Evolutionary conservation across 1,284 basidiomycete genomes (phyloP), one percentile per base, ranked within the genome.

Genomic region (Boletus hoseneyae): DNA sequence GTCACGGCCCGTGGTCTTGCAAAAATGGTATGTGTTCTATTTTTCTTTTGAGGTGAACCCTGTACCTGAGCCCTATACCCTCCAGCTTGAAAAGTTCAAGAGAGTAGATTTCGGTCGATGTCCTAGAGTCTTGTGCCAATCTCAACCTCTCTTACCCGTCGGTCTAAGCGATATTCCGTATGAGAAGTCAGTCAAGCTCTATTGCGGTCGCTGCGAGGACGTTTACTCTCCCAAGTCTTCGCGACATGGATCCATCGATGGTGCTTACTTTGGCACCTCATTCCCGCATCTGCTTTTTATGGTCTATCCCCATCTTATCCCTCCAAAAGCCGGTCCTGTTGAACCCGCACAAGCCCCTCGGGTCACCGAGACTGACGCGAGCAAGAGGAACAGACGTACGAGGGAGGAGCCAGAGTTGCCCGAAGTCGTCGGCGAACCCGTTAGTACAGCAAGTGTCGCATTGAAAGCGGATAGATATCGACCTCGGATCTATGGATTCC

Each of bases 281-380:
- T 97, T 97, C 73, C 93, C 93, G 0, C 94, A 97, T 68, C 86
- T 97, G 59, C 76, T 97, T 40, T 94, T 94, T 74, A 90, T 97
- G 75, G 92, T 95, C 37, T 96, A 97, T 68, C 93, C 94, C 0
- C 83, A 85, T 48, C 83, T 96, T 60, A 87, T 95, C 43, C 90
- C 94, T 10, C 79, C 84, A 25, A 97, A 97, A 70, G 80, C 75
- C 36, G 84, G 85, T 3, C 78, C 82, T 12, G 75, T 80, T 19
- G 81, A 83, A 32, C 57, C 77, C 6, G 65, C 61, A 0, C 63
- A 65, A 12, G 61, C 54, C 2, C 52, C 59, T 29, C 57, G 62
- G 18, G 50, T 43, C 48, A 57, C 58, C 37, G 71, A 73, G 36
- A 61, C 62, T 29, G 72, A 73, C 25, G 60, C 65, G 16, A 70